Base-by-base conservation (phyloP, 371 early-diverging fungal genomes). In the Apophysomyces ossiformis region DNA sequence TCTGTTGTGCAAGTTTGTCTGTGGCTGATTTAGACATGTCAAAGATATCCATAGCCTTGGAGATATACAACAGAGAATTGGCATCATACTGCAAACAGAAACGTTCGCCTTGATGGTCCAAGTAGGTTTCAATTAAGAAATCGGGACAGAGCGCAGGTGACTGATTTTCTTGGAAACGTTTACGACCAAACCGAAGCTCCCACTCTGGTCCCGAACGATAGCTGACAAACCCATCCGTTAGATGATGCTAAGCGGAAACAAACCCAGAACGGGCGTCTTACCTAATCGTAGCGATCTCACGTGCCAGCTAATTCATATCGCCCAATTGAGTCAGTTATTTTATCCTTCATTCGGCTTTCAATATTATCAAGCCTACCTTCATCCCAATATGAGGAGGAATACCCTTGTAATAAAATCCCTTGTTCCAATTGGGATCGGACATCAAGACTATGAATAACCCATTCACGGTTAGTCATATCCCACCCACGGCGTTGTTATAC, bases 41-140 rank as follows among this genome's bases (percentile, higher is more conserved):
- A 82, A 96, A 98, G 87, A 97, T 87, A 71, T 98, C 98, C 97
- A 97, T 97, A 37, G 97, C 97, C 73, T 97, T 96, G 57, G 95
- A 95, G 37, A 98, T 90, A 70, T 96, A 98, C 5, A 98, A 72
- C 13, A 97, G 76, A 1, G 96, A 95, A 71, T 98, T 98, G 67
- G 98, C 87, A 60, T 98, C 98, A 75, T 96, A 97, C 72, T 94
- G 90, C 57, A 94, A 70, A 70, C 95, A 95, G 77, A 93, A 97
- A 36, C 91, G 84, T 70, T 96, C 96, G 58, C 96, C 94, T 69
- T 98, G 97, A 72, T 97, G 96, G 70, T 98, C 97, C 58, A 98
- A 73, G 68, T 98, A 98, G 5, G 95, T 95, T 76, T 98, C 98
- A 61, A 98, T 96, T 70, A 95, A 69, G 73, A 93, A 96, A 68